These are phyloP conservation scores for Batkoa obscura DNA, from an alignment of 371 early-diverging fungal genomes.

Conservation along the genomic window DNA sequence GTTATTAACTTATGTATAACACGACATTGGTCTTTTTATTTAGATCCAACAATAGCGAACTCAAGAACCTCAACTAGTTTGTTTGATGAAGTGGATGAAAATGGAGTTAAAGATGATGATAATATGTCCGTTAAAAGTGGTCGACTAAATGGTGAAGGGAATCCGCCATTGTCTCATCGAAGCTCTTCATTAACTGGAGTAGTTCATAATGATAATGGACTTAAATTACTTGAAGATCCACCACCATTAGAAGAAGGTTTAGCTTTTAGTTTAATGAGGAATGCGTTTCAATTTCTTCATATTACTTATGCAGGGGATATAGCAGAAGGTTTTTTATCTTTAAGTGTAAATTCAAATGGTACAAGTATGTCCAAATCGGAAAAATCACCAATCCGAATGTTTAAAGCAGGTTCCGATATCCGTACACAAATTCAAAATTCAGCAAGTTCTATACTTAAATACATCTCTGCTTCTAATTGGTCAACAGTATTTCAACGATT, in stretches of 20 bases:
- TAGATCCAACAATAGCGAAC: constrained; percentile 15
- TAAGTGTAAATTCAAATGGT: constrained; percentile 10
- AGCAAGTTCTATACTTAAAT: constrained; percentile 54
- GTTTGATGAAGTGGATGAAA: not conserved
- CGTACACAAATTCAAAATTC: constrained; percentile 33
- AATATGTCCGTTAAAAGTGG: constrained; percentile 11
- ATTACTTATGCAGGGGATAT: constrained; percentile 4
- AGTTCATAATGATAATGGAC: constrained; percentile 9
- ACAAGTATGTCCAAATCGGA: constrained; percentile 3
- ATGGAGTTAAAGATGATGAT: constrained; percentile 8
- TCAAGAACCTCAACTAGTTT: not conserved
- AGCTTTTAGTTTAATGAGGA: constrained; percentile 37
- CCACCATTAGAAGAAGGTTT: constrained; percentile 53
- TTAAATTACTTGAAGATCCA: constrained; percentile 36
- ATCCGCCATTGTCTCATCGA: constrained; percentile 2
- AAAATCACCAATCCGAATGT: constrained; percentile 3
- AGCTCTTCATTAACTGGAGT: constrained; percentile 8
- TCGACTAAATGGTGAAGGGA: constrained; percentile 7
- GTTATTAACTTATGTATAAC: constrained; percentile 52
- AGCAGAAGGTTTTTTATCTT: constrained; percentile 11
- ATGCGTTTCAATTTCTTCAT: constrained; percentile 37
- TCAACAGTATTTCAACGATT: constrained; percentile 42
- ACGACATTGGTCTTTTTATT: constrained; percentile 44
- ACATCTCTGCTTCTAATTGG: constrained; percentile 70
- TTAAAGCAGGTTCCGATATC: constrained; percentile 3